Conservation (phyloP, 495 filamentous ascomycete species). For the Darksidea phi region DNA sequence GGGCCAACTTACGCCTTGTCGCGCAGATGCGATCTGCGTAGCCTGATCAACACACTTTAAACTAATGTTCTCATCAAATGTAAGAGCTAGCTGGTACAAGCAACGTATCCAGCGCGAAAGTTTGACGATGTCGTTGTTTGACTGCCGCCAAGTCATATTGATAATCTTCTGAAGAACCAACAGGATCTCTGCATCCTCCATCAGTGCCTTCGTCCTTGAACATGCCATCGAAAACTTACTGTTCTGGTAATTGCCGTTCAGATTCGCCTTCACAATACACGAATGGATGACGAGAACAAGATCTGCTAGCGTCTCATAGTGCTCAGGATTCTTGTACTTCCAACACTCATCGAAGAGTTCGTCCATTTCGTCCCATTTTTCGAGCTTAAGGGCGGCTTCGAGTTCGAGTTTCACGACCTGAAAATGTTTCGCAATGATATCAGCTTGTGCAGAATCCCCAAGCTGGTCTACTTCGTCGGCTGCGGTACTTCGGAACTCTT, state of each 20-base stretch:
- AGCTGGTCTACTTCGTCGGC: slow-evolving; percentile 38
- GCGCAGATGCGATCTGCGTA: slow-evolving; percentile 34
- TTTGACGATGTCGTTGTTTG: slow-evolving; percentile 52
- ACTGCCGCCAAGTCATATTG: slow-evolving; percentile 59
- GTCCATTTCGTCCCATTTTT: slow-evolving; percentile 65
- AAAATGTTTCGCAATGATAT: slow-evolving; percentile 61
- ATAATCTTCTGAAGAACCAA: slow-evolving; percentile 53
- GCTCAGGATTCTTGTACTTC: slow-evolving; percentile 29
- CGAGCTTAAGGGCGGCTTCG: slow-evolving; percentile 66
- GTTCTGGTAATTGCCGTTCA: slow-evolving; percentile 19
- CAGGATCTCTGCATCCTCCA: slow-evolving; percentile 22
- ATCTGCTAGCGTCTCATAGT: slow-evolving; percentile 43
- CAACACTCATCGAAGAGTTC: slow-evolving; percentile 54
- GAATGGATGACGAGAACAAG: slow-evolving; percentile 40
- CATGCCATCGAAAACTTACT: slow-evolving; percentile 19
- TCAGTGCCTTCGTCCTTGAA: slow-evolving; percentile 4
- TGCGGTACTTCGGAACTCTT: slow-evolving; percentile 51
- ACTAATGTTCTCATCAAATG: slow-evolving; percentile 37
- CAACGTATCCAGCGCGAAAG: slow-evolving; percentile 71
- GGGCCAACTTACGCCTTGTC: slow-evolving; percentile 28
- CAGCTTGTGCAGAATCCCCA: slow-evolving; percentile 48
- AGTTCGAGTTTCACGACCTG: slow-evolving; percentile 70
- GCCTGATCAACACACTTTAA: slow-evolving; percentile 44
- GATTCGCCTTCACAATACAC: slow-evolving; percentile 14
- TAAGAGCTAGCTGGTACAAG: slow-evolving; percentile 65